phyloP scores from a whole-genome alignment of 768 basidiomycete species.

The Agrocybe pediades region DNA sequence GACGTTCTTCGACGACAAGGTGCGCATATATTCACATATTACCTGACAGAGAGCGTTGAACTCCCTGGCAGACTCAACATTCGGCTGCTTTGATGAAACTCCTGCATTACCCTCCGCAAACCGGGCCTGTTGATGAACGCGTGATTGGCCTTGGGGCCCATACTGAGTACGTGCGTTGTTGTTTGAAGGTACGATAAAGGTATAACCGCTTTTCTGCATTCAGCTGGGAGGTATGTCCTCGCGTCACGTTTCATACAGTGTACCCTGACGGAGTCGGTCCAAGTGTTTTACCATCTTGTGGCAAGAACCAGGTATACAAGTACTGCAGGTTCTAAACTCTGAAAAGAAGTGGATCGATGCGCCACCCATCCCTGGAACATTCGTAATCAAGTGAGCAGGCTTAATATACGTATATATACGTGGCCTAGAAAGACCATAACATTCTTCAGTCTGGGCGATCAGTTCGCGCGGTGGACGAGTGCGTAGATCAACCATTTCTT shows the following conservation, averaged over 20 bases:
- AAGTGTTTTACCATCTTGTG: conserved; percentile 89
- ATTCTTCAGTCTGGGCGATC: conserved; percentile 78
- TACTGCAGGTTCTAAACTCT: conserved; percentile 81
- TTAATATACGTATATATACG: neutral
- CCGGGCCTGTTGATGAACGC: conserved; percentile 57
- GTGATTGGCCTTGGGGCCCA: conserved; percentile 86
- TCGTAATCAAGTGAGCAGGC: conserved; percentile 82
- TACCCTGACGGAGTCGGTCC: neutral
- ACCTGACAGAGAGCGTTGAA: neutral
- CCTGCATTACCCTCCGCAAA: conserved; percentile 79
- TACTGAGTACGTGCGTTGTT: conserved; percentile 75
- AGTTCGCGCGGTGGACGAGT: conserved; percentile 92
- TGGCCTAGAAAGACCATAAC: no score
- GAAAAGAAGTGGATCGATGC: conserved; percentile 82
- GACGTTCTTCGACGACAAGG: conserved; percentile 83
- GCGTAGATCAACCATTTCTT: conserved; percentile 16
- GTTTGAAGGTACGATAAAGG: no score
- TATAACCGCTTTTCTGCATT: neutral
- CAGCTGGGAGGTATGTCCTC: conserved; percentile 42
- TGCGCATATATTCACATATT: conserved; percentile 19
- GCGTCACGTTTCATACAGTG: neutral
- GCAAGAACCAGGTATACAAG: conserved; percentile 73
- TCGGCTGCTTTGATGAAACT: conserved; percentile 85
- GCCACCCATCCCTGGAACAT: conserved; percentile 73
- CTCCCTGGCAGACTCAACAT: conserved; percentile 76